Evolutionary conservation across 805 yeast species (phyloP).

Genomic region (Peterozyma toletana): DNA sequence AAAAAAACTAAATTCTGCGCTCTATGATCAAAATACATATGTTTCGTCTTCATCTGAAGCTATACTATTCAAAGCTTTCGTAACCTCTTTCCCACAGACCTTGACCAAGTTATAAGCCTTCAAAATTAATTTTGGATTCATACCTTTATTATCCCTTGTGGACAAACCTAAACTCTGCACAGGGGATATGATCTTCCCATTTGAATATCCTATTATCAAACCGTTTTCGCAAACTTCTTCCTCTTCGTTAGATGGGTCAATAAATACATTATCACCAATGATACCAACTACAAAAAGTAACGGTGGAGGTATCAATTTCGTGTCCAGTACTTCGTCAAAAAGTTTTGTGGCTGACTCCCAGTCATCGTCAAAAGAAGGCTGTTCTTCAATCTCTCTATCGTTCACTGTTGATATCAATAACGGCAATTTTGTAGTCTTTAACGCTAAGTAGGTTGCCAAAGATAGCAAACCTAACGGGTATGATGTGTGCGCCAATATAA

Average conservation of each 20-base stretch:
- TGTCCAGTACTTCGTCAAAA: slow-evolving; percentile 18
- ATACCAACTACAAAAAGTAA: slow-evolving; percentile 70
- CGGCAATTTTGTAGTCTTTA: slow-evolving; percentile 73
- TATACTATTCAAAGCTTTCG: slow-evolving; percentile 45
- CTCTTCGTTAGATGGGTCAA: slow-evolving; percentile 89
- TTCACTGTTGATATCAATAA: slow-evolving; percentile 61
- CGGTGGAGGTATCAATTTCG: slow-evolving; percentile 53
- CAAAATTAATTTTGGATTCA: slow-evolving; percentile 37
- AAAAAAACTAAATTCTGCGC: too few relatives aligned
- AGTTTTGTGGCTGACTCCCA: slow-evolving; percentile 56
- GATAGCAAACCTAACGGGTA: slow-evolving; percentile 80
- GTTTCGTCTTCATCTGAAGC: slow-evolving; percentile 13
- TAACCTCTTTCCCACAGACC: slow-evolving; percentile 56
- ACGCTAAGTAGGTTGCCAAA: slow-evolving; percentile 73
- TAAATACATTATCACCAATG: slow-evolving; percentile 57
- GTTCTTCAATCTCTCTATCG: slow-evolving; percentile 68
- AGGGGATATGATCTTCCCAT: slow-evolving; percentile 67
- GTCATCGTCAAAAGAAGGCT: slow-evolving; percentile 87
- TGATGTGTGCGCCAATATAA: slow-evolving; percentile 69
- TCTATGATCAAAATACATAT: too few relatives aligned
- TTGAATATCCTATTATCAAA: slow-evolving; percentile 61
- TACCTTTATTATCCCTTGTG: slow-evolving; percentile 47
- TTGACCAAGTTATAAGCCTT: slow-evolving; percentile 53
- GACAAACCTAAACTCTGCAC: slow-evolving; percentile 59
- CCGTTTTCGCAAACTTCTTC: slow-evolving; percentile 87